These are phyloP conservation scores for Logfia minima DNA, from an alignment of 129 eudicot species.

Conservation along the genomic window DNA sequence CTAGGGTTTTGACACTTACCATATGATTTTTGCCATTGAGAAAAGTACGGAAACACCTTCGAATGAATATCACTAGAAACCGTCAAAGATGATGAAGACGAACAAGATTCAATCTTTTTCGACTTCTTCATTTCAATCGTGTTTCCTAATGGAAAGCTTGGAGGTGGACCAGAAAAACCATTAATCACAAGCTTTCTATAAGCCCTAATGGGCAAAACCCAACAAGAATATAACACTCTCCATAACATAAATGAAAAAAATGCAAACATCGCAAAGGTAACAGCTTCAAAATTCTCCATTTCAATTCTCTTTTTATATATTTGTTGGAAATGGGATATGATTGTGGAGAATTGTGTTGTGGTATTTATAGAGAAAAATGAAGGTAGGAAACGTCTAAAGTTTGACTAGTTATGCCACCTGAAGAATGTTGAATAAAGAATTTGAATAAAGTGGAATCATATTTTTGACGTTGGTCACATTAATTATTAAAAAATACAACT, in stretches of 20 bases:
- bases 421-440: slow-evolving; percentile 31
- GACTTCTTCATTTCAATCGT: slow-evolving; percentile 53
- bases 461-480: slow-evolving; percentile 22
- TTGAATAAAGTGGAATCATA: slow-evolving; percentile 24
- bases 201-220: slow-evolving; percentile 64
- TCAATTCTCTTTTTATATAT: slow-evolving; percentile 7
- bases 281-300: slow-evolving; percentile 44
- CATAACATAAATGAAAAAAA: slow-evolving; percentile 39
- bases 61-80: slow-evolving; percentile 81
- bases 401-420: slow-evolving; percentile 36
- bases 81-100: slow-evolving; percentile 10
- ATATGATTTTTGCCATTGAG: slow-evolving; percentile 68
- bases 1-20: slow-evolving; percentile 42
- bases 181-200: slow-evolving; percentile 53
- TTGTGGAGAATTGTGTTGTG: not conserved
- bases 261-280: slow-evolving; percentile 40
- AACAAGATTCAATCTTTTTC: not conserved
- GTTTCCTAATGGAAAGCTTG: slow-evolving; percentile 84
- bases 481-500: not conserved
- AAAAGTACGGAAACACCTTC: slow-evolving; percentile 64
- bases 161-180: slow-evolving; percentile 79
- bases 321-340: not conserved
- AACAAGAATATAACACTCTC: slow-evolving; percentile 50
- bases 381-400: slow-evolving; percentile 28
- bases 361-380: slow-evolving; percentile 15